Percentiles rank a stretch among this genome's conserved stretches.
These are phyloP conservation scores for Lichtheimia ornata DNA, from an alignment of 371 early-diverging fungal species.

Conservation along the genomic window DNA sequence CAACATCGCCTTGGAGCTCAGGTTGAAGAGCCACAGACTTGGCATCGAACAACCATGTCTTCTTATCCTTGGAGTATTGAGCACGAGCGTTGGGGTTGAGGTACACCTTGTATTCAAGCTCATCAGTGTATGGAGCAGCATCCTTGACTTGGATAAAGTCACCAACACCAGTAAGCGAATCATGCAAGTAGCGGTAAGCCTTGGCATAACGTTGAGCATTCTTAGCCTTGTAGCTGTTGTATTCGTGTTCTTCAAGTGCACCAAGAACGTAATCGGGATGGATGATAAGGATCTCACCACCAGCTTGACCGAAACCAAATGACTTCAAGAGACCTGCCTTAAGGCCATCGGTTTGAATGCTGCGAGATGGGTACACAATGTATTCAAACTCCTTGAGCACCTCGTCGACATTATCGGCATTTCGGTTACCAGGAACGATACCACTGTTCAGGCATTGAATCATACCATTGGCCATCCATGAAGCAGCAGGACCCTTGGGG, in stretches of 20 bases:
- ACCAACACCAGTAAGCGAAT: slow-evolving; percentile 84
- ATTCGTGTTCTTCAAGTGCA: slow-evolving; percentile 74
- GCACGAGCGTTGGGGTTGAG: slow-evolving; percentile 92
- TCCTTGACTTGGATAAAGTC: slow-evolving; percentile 90
- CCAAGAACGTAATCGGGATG: slow-evolving; percentile 92
- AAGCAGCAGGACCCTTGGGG: slow-evolving; percentile 96
- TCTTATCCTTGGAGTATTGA: slow-evolving; percentile 70
- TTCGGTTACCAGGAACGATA: slow-evolving; percentile 94
- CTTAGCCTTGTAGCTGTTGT: slow-evolving; percentile 72
- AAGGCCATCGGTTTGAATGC: slow-evolving; percentile 91
- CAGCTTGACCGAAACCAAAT: slow-evolving; percentile 97
- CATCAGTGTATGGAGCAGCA: slow-evolving; percentile 86
- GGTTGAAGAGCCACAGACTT: slow-evolving; percentile 44
- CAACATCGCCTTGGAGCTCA: slow-evolving; percentile 50
- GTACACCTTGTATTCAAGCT: slow-evolving; percentile 86
- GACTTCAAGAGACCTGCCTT: slow-evolving; percentile 94
- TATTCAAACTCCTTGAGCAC: slow-evolving; percentile 79
- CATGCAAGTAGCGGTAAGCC: slow-evolving; percentile 92
- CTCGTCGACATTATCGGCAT: slow-evolving; percentile 92
- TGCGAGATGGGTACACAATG: slow-evolving; percentile 85
- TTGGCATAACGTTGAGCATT: slow-evolving; percentile 76
- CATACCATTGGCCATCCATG: slow-evolving; percentile 97
- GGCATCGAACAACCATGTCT: slow-evolving; percentile 76
- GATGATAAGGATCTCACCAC: slow-evolving; percentile 89
- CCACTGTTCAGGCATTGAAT: slow-evolving; percentile 89